These are phyloP conservation scores for Chrysopogon serrulatus DNA, from an alignment of 176 grass and related monocot species.

Conservation along the genomic window DNA sequence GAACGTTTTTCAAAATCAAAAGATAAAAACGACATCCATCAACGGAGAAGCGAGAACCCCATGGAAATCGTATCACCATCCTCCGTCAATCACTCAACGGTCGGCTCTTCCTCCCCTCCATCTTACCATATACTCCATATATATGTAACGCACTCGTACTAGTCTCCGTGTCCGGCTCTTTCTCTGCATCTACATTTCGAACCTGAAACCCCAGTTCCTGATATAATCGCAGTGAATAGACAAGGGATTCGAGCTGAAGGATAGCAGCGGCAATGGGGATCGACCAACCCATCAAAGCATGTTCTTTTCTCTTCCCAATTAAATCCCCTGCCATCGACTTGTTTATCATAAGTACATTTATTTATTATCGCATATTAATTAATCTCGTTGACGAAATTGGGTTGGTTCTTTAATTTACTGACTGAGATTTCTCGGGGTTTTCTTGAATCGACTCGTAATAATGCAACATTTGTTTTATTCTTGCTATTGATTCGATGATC, in stretches of 20 bases:
- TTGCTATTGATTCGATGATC: not conserved
- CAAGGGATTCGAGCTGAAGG: not conserved
- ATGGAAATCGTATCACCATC: not conserved
- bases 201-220: not conserved
- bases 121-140: not conserved
- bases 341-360: not conserved
- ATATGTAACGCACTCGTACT: not conserved
- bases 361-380: not conserved
- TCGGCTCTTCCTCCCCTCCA: not conserved
- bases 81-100: not conserved
- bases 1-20: not conserved
- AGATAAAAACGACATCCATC: not conserved
- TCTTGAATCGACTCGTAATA: not conserved
- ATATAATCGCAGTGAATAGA: not conserved
- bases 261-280: not conserved
- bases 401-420: not conserved
- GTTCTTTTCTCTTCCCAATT: not conserved
- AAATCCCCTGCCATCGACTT: not conserved
- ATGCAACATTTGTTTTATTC: not conserved
- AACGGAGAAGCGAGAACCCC: not conserved
- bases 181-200: not conserved
- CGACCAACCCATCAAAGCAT: not conserved
- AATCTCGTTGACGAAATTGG: not conserved
- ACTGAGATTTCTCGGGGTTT: not conserved
- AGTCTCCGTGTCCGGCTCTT: not conserved